phyloP scores from a whole-genome alignment of 768 basidiomycete genomes.

The Pleurotus ostreatus region DNA sequence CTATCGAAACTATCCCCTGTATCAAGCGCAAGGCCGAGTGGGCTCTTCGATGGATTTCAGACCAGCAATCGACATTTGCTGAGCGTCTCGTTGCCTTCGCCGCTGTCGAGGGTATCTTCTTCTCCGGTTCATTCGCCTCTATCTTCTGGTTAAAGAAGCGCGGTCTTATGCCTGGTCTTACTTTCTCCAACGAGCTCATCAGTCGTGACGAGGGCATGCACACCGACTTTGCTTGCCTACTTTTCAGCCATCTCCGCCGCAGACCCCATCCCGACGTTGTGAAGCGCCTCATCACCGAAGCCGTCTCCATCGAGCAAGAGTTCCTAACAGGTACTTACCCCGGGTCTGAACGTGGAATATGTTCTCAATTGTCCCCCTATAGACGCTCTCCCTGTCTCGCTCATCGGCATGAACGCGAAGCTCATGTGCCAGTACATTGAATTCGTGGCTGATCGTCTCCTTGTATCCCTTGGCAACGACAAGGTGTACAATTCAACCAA shows the following conservation, averaged over 20 bases:
- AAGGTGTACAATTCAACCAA: slow-evolving; percentile 76
- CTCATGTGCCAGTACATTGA: slow-evolving; percentile 94
- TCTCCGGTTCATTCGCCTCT: slow-evolving; percentile 89
- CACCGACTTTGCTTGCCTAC: slow-evolving; percentile 78
- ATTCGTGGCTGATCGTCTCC: slow-evolving; percentile 86
- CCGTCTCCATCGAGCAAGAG: slow-evolving; percentile 83
- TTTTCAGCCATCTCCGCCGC: slow-evolving; percentile 66
- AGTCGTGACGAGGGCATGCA: slow-evolving; percentile 83
- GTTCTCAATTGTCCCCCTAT: neutral
- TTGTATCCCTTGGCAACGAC: slow-evolving; percentile 78
- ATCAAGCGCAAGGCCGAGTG: slow-evolving; percentile 92
- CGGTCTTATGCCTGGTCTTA: slow-evolving; percentile 89
- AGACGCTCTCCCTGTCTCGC: slow-evolving; percentile 80
- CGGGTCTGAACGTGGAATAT: neutral
- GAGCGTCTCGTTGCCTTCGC: slow-evolving; percentile 92
- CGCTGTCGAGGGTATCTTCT: slow-evolving; percentile 95
- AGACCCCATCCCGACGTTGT: slow-evolving; percentile 81
- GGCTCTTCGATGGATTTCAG: slow-evolving; percentile 91
- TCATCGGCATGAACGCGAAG: slow-evolving; percentile 89
- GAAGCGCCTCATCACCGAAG: slow-evolving; percentile 68
- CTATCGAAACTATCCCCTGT: slow-evolving; percentile 91
- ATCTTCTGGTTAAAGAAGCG: slow-evolving; percentile 99
- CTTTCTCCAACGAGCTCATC: slow-evolving; percentile 85
- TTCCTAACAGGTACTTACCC: slow-evolving; percentile 65
- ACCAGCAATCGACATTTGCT: slow-evolving; percentile 74